Percentiles rank a stretch among this genome's conserved stretches.
Evolutionary conservation across 768 basidiomycete genomes (phyloP).

Genomic region (Collybia sordida): DNA sequence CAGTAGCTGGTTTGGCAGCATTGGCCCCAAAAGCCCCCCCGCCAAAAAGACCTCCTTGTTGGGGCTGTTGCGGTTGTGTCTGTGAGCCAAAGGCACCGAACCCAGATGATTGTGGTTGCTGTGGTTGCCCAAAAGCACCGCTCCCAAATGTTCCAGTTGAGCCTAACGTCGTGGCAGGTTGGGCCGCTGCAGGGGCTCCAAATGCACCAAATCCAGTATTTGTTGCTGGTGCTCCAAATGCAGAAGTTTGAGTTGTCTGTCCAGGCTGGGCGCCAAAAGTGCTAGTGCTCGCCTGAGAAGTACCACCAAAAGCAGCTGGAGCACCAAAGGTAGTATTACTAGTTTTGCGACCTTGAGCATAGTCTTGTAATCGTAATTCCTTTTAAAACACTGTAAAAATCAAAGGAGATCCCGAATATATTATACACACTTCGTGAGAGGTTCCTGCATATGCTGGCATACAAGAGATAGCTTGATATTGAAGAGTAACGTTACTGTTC

Average conservation of each 20-base stretch:
- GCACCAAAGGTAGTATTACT: slow-evolving; percentile 58
- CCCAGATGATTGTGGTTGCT: slow-evolving; percentile 25
- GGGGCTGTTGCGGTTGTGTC: slow-evolving; percentile 30
- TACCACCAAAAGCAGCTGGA: slow-evolving; percentile 44
- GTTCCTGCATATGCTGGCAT: slow-evolving; percentile 77
- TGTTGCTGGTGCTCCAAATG: slow-evolving; percentile 38
- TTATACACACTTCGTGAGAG: slow-evolving; percentile 66
- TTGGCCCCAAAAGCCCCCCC: slow-evolving; percentile 31
- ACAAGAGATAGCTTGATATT: slow-evolving; percentile 81
- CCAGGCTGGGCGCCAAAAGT: slow-evolving; percentile 48
- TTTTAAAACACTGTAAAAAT: slow-evolving; percentile 24
- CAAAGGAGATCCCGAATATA: slow-evolving; percentile 4
- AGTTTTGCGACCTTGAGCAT: slow-evolving; percentile 71
- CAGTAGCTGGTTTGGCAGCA: slow-evolving; percentile 14
- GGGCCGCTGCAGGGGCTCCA: slow-evolving; percentile 24
- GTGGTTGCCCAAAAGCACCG: slow-evolving; percentile 28
- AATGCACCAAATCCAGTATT: slow-evolving; percentile 44
- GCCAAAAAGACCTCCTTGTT: slow-evolving; percentile 33
- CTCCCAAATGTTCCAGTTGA: slow-evolving; percentile 38
- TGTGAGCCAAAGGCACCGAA: slow-evolving; percentile 20
- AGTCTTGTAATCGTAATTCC: slow-evolving; percentile 80
- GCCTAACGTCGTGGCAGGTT: slow-evolving; percentile 23
- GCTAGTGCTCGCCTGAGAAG: slow-evolving; percentile 40
- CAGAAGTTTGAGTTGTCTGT: slow-evolving; percentile 29
- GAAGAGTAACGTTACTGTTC: slow-evolving; percentile 44